These are phyloP conservation scores for Melanomma pulvis-pyrius DNA, from an alignment of 495 filamentous ascomycete genomes.

Conservation along the genomic window DNA sequence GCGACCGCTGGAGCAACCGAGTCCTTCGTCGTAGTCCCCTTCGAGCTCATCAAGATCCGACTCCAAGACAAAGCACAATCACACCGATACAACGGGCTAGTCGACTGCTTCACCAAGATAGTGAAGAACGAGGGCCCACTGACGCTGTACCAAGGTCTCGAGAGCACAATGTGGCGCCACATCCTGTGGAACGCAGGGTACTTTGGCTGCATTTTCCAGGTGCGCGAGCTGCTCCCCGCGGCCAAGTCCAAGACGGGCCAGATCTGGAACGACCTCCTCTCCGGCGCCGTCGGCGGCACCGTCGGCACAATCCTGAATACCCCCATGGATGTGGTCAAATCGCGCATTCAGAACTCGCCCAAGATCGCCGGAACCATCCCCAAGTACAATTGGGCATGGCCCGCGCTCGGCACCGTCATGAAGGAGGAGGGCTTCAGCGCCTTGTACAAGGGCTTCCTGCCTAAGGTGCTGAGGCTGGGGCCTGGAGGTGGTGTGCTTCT, in stretches of 20 bases:
- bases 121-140: slow-evolving; percentile 80
- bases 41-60: slow-evolving; percentile 95
- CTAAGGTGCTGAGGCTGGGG: slow-evolving; percentile 88
- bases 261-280: slow-evolving; percentile 82
- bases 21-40: slow-evolving; percentile 91
- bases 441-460: slow-evolving; percentile 95
- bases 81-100: slow-evolving; percentile 87
- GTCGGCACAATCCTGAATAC: slow-evolving; percentile 94
- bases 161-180: slow-evolving; percentile 95
- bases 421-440: slow-evolving; percentile 92
- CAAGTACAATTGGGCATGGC: slow-evolving; percentile 99
- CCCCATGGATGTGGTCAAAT: slow-evolving; percentile 97
- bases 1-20: slow-evolving; percentile 95
- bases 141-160: slow-evolving; percentile 93
- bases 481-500: slow-evolving; percentile 90
- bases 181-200: slow-evolving; percentile 97
- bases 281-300: slow-evolving; percentile 85
- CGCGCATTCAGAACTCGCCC: slow-evolving; percentile 88
- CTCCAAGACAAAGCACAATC: slow-evolving; percentile 95
- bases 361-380: slow-evolving; percentile 75
- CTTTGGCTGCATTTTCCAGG: slow-evolving; percentile 98
- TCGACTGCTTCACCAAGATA: slow-evolving; percentile 89
- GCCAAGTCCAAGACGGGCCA: slow-evolving; percentile 77
- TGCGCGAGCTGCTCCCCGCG: slow-evolving; percentile 78
- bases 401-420: slow-evolving; percentile 78